phyloP scores from a whole-genome alignment of 495 filamentous ascomycete genomes.

The Penicillium coprophilum region DNA sequence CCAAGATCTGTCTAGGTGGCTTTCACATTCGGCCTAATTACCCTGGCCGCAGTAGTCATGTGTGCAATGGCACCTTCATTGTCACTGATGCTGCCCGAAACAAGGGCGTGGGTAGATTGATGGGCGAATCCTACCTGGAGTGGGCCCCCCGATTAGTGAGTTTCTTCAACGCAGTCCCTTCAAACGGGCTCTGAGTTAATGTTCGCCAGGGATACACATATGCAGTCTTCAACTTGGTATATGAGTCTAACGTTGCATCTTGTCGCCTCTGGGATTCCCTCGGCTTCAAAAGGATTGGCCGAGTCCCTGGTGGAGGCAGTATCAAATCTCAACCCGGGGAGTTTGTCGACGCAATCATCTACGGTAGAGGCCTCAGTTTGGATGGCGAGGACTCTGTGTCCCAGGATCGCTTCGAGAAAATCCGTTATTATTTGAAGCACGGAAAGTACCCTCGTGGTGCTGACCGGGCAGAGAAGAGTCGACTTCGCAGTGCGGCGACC shows the following conservation, averaged over 20 bases:
- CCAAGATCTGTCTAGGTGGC: conserved; percentile 81
- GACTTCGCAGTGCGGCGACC: conserved; percentile 86
- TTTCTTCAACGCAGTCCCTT: conserved; percentile 20
- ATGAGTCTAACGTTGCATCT: conserved; percentile 94
- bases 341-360: conserved; percentile 93
- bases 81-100: conserved; percentile 89
- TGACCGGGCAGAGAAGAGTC: conserved; percentile 93
- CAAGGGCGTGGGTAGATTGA: conserved; percentile 83
- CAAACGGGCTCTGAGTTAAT: neutral
- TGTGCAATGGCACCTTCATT: conserved; percentile 94
- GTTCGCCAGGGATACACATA: conserved; percentile 77
- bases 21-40: conserved; percentile 99
- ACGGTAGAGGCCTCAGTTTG: conserved; percentile 78
- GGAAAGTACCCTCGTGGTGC: conserved; percentile 90
- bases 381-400: conserved; percentile 85
- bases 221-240: conserved; percentile 96
- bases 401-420: conserved; percentile 98
- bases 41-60: conserved; percentile 90
- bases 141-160: conserved; percentile 85
- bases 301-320: conserved; percentile 83
- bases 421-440: conserved; percentile 93
- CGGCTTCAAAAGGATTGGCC: conserved; percentile 96
- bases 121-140: conserved; percentile 93
- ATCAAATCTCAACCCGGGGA: conserved; percentile 78
- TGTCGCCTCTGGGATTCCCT: conserved; percentile 95